Evolutionary conservation across 192 early-diverging fungal species (phyloP), one percentile per base, ranked within the genome.

Genomic region (Pilaira anomala): DNA sequence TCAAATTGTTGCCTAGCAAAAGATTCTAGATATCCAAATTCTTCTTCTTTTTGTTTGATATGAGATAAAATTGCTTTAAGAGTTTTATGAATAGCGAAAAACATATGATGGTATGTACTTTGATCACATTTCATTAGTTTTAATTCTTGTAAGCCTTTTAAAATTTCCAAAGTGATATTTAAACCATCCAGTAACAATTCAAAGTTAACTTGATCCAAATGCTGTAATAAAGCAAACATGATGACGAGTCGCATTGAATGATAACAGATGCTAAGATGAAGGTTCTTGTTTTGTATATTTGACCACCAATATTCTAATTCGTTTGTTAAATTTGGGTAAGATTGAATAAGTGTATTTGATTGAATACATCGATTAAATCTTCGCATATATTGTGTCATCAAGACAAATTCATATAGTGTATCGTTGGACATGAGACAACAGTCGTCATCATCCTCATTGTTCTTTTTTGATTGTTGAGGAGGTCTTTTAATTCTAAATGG

Each of bases 51-150:
- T 3, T 44, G 14, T 7, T 45, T 26, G 24, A 28, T 44, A 46
- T 70, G 57, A 5, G 46, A 30, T 19, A 59, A 53, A 24, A 70
- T 64, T 2, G 33, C 16, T 45, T 44, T 52, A 14, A 62, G 62
- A 1, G 54, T 56, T n/a, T 60, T 70, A 54, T 70, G 68, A 29
- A 70, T 70, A 11, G 68, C 68, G 50, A 70, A 70, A 29, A 64
- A 70, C 68, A 70, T 70, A 19, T 70, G 62, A 28, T 70, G 62
- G 29, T 70, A 70, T 1, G 68, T 70, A 25, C 68, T 70, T 50
- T 64, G 68, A 16, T 70, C 68, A 11, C 68, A 70, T 0, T 48
- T 39, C 0, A 60, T 41, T 28, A 39, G 30, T 19, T 39, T 41
- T 16, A 70, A 48, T 13, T 64, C 25, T 13, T 70, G 46, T 0